Conservation (phyloP, 1,284 basidiomycete species). For the Exobasidium cylindrosporum region DNA sequence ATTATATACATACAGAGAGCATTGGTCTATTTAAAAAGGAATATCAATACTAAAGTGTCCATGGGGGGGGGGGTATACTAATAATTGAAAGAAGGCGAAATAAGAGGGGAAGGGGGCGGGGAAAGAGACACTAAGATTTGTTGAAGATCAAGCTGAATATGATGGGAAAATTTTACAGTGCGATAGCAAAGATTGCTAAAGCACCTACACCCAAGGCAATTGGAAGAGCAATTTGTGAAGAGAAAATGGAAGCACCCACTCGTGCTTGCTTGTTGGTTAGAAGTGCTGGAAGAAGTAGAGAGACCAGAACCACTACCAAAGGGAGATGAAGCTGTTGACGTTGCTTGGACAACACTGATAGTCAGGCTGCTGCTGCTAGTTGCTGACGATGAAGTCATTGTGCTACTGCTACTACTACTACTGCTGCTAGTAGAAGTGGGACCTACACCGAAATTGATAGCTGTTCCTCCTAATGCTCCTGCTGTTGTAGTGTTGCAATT, state of each 20-base stretch:
- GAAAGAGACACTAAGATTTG: too few relatives aligned
- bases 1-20: too few relatives aligned
- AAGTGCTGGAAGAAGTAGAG: too few relatives aligned
- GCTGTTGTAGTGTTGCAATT: conserved; percentile 5
- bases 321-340: neutral
- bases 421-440: neutral
- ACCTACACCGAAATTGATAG: neutral
- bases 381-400: conserved; percentile 1
- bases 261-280: neutral
- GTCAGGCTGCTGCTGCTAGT: neutral
- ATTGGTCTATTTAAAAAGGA: too few relatives aligned
- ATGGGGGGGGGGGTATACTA: too few relatives aligned
- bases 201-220: neutral
- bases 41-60: too few relatives aligned
- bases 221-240: neutral
- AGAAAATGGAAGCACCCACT: neutral
- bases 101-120: too few relatives aligned
- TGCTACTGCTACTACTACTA: neutral
- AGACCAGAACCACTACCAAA: neutral
- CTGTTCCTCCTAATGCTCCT: neutral
- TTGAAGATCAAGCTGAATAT: too few relatives aligned
- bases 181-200: neutral
- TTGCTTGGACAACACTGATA: neutral
- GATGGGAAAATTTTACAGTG: neutral
- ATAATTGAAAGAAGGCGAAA: too few relatives aligned